Evolutionary conservation across 495 filamentous ascomycete species (phyloP).

Genomic region (Xylaria cubensis): DNA sequence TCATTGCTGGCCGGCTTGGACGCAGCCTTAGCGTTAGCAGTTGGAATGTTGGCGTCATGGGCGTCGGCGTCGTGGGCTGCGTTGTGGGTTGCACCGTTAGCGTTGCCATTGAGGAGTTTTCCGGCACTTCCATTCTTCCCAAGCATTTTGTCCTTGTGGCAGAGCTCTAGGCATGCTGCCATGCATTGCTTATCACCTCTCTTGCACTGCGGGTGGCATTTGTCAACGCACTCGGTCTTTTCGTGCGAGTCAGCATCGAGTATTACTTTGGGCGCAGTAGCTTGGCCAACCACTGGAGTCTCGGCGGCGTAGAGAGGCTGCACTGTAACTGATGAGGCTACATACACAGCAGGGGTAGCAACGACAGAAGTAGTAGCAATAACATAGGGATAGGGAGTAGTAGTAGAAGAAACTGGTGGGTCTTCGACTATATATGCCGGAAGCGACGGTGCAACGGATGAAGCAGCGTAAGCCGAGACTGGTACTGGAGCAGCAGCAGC

Average conservation of each 20-base stretch:
- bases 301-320: neutral
- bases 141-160: neutral
- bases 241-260: neutral
- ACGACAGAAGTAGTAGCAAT: neutral
- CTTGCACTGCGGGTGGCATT: constrained; percentile 6
- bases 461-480: neutral
- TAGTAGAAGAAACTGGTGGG: neutral
- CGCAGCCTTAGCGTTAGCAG: neutral
- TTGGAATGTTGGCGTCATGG: neutral
- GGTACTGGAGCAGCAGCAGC: neutral
- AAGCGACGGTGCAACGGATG: neutral
- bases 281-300: neutral
- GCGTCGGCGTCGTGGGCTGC: neutral
- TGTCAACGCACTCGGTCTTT: neutral
- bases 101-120: neutral
- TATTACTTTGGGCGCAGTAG: neutral
- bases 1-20: neutral
- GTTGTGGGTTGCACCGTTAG: neutral
- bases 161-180: neutral
- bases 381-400: too few relatives aligned
- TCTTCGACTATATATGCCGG: neutral
- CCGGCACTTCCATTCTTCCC: neutral
- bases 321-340: neutral
- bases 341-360: neutral
- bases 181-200: neutral